Evolutionary conservation across 768 basidiomycete species (phyloP).

Genomic region (Tricholoma sp.): DNA sequence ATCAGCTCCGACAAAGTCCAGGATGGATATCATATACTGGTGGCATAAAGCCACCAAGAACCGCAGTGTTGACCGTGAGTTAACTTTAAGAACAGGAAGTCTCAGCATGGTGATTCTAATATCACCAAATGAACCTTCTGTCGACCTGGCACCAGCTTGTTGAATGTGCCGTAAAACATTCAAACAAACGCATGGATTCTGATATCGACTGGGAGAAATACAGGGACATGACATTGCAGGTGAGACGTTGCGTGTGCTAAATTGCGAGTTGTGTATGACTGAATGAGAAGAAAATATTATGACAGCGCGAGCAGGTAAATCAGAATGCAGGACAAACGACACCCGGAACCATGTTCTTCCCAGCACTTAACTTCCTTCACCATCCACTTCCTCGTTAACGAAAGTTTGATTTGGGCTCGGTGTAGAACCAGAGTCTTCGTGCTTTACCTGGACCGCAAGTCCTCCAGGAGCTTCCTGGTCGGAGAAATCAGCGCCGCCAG

Average conservation of each 20-base stretch:
- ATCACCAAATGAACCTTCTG: not conserved
- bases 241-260: not conserved
- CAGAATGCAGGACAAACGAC: not conserved
- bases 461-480: slow-evolving; percentile 1
- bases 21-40: too few species aligned
- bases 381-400: not conserved
- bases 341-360: not conserved
- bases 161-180: not conserved
- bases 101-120: not conserved
- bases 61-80: too few species aligned
- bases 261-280: not conserved
- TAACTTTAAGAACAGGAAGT: too few species aligned
- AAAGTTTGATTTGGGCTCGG: not conserved
- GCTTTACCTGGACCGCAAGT: slow-evolving; percentile 2
- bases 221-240: not conserved
- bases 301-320: not conserved
- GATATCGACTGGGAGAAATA: not conserved
- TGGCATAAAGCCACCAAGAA: too few species aligned
- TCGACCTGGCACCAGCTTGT: not conserved
- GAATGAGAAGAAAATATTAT: not conserved
- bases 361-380: not conserved
- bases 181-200: not conserved
- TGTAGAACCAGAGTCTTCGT: not conserved
- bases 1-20: too few species aligned
- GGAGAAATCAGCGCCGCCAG: not conserved